Evolutionary conservation across 176 grass and related monocot species (phyloP).

Genomic region (Rhipidocladum racemiflorum): DNA sequence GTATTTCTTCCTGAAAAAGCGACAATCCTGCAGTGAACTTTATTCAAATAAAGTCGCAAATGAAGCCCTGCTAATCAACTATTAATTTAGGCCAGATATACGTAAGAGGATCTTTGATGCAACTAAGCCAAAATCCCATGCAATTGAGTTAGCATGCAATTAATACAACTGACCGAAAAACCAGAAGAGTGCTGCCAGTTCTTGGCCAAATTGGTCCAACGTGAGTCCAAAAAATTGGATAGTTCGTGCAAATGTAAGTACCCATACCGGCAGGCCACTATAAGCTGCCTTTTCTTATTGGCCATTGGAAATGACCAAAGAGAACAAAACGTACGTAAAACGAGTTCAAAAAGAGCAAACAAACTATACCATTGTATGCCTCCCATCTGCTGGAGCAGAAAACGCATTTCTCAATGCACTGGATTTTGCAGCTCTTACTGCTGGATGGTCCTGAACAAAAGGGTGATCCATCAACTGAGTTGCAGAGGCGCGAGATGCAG

Average conservation of each 20-base stretch:
- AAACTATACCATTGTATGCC: constrained; percentile 37
- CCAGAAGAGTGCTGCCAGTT: neutral
- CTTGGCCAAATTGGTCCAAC: neutral
- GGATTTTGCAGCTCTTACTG: constrained; percentile 49
- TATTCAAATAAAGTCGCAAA: neutral
- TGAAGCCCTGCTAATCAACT: neutral
- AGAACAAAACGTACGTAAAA: neutral
- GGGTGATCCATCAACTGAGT: constrained; percentile 74
- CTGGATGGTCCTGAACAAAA: constrained; percentile 80
- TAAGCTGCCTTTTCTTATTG: neutral
- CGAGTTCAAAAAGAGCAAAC: neutral
- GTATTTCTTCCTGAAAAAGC: neutral
- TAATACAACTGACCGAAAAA: neutral
- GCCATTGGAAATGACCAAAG: neutral
- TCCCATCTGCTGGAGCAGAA: constrained; percentile 39
- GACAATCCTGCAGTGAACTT: neutral
- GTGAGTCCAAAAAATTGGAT: constrained; percentile 2
- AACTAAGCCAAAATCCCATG: constrained; percentile 1
- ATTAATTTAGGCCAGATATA: neutral
- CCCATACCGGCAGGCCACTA: neutral
- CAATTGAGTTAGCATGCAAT: neutral
- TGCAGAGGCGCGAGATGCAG: constrained; percentile 66
- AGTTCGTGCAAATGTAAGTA: neutral
- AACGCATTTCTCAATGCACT: constrained; percentile 37
- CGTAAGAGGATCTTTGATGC: neutral